Percentiles rank a stretch among this genome's conserved stretches.
Conservation (phyloP, 441 rosid species). For the Adansonia gregorii region DNA sequence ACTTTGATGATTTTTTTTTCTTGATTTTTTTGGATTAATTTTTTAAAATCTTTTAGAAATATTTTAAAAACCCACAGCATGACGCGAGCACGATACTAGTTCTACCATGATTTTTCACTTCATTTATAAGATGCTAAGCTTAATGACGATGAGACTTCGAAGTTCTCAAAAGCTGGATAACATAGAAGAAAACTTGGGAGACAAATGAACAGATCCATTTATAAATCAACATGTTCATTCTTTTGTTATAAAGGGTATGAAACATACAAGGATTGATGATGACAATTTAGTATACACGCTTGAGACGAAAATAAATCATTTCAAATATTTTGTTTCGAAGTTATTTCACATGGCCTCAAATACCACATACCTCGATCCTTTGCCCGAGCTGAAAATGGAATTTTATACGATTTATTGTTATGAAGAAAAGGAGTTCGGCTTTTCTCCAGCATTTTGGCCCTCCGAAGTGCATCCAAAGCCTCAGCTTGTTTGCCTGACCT, state of each 20-base stretch:
- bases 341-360: background rate
- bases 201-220: background rate
- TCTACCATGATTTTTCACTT: too few relatives aligned
- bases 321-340: background rate
- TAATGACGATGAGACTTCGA: too few relatives aligned
- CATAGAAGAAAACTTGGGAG: background rate
- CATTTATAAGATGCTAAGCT: too few relatives aligned
- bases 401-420: slow-evolving; percentile 25
- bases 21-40: too few relatives aligned
- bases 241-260: slow-evolving; percentile 11
- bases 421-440: slow-evolving; percentile 54
- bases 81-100: too few relatives aligned
- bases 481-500: slow-evolving; percentile 91
- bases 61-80: too few relatives aligned
- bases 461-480: slow-evolving; percentile 87
- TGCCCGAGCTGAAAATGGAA: background rate
- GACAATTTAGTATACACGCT: background rate
- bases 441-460: slow-evolving; percentile 75
- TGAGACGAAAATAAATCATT: slow-evolving; percentile 8
- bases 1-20: too few relatives aligned
- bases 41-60: too few relatives aligned
- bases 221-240: background rate
- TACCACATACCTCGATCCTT: background rate
- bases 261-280: background rate
- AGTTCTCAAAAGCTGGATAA: background rate